Base-by-base conservation (phyloP, 176 grass and related monocot genomes). In the Ananas comosus region DNA sequence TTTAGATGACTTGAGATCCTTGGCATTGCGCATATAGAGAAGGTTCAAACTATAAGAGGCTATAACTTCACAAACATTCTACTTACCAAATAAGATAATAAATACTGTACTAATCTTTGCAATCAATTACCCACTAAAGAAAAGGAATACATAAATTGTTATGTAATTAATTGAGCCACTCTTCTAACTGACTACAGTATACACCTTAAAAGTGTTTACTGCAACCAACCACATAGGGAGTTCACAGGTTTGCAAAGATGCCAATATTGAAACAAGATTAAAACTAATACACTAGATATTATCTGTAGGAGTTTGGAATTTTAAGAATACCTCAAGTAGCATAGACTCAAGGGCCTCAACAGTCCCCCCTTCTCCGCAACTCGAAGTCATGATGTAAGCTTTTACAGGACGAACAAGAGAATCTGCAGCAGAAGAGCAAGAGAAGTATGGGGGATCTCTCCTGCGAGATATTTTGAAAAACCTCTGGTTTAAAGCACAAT, bases 361-460 rank as follows among this genome's bases (percentile, higher is more conserved):
- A 63, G 94, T 97, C 74, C 89, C 94, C 25, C 80, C 92, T 77
- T 97, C 94, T 6, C 86, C 75, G 76, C 94, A 99, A 88, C 82
- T 99, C 64, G 89, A 90, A 74, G 94, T 90, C 84, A 99, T 93
- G 72, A 90, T 99, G 76, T 99, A 99, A 51, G 94, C 94, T 84
- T 99, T 99, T 49, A 89, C 74, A 51, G 94, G 89, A 53, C 74
- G 68, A 57, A 99, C 94, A 24, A 99, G 89, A 85, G 76, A 80
- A 76, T 99, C 94, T 56, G 86, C 89, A 27, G 87, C 82, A 71
- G 89, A 99, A 77, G 94, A 93, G 74, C 94, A 99, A 82, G 94
- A 93, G 53, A 99, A 99, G 52, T 83, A 99, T 63, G 89, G 94
- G 49, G 89, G 94, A 56, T 93, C 89, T 33, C 80, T 99, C 78